Percentiles rank a stretch among this genome's conserved stretches.
Evolutionary conservation across 108 stramenopile species (phyloP).

Genomic region (Hondaea fermentalgiana): DNA sequence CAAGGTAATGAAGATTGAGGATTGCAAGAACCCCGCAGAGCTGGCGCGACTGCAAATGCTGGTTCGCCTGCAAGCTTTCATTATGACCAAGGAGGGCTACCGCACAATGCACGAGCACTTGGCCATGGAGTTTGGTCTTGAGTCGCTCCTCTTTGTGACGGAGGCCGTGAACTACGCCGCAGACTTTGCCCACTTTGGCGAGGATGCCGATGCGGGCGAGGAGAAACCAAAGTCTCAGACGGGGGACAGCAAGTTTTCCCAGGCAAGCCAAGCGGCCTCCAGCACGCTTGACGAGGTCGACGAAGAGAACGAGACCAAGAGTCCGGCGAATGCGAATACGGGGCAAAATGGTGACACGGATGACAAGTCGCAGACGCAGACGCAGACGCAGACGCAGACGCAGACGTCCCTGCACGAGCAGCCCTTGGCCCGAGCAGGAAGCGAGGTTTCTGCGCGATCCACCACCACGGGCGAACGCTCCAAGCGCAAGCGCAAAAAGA

Average conservation of each 20-base stretch:
- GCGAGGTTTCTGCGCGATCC: not conserved
- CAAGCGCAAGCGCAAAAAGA: not conserved
- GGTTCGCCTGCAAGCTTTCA: not conserved
- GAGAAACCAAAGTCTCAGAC: not conserved
- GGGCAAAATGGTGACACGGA: not conserved
- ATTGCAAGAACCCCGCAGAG: not conserved
- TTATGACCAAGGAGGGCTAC: slow-evolving; percentile 5
- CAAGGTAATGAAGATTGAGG: not conserved
- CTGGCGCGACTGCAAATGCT: not conserved
- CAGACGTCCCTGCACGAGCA: not conserved
- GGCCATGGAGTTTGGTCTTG: not conserved
- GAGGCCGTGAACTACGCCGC: not conserved
- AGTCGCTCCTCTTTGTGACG: not conserved
- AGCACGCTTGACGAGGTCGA: not conserved
- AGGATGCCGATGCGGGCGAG: not conserved
- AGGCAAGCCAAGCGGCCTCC: not conserved
- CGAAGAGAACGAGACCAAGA: not conserved
- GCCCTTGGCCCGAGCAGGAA: not conserved
- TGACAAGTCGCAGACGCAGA: not conserved
- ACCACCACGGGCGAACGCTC: not conserved
- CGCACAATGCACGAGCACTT: not conserved
- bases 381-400: not conserved
- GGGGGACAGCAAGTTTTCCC: not conserved
- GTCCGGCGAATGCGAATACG: not conserved
- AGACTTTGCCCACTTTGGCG: not conserved